Evolutionary conservation across 108 stramenopile genomes (phyloP).

Genomic region (Skeletonema grethae): DNA sequence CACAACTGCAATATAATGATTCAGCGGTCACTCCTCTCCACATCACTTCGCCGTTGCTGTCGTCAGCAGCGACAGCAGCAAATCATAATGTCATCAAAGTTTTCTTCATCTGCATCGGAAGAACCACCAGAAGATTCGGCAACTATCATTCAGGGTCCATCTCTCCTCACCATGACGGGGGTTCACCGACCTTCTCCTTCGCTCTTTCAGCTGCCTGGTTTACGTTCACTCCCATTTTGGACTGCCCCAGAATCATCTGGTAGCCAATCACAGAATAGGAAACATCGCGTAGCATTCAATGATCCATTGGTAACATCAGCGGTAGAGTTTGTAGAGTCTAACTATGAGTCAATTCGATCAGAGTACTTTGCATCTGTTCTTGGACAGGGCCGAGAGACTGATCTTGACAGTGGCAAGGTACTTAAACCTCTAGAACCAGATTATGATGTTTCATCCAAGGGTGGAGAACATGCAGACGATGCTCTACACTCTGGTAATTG

Average conservation of each 20-base stretch:
- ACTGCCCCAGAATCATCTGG: conserved; percentile 29
- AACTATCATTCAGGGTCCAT: conserved; percentile 81
- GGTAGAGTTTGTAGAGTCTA: conserved; percentile 67
- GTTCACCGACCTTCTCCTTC: conserved; percentile 79
- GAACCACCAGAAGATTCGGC: conserved; percentile 22
- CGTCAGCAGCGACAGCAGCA: conserved; percentile 1
- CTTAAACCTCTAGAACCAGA: conserved; percentile 55
- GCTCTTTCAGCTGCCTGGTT: conserved; percentile 71
- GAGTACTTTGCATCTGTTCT: conserved; percentile 69
- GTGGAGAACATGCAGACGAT: conserved; percentile 47
- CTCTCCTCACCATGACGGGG: conserved; percentile 64
- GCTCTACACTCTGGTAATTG: conserved; percentile 61
- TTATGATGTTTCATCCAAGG: conserved; percentile 57
- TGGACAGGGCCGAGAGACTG: conserved; percentile 24
- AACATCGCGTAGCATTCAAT: conserved; percentile 70
- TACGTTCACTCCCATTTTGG: conserved; percentile 78
- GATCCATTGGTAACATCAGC: conserved; percentile 68
- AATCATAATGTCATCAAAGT: not conserved
- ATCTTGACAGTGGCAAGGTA: conserved; percentile 10
- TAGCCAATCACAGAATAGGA: conserved; percentile 15
- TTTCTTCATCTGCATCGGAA: not conserved
- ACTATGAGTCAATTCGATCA: conserved; percentile 56
- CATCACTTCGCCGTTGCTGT: not conserved
- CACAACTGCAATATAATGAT: not conserved
- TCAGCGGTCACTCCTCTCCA: not conserved